phyloP scores from a whole-genome alignment of 1,139 yeast genomes.

The Scheffersomyces stambukii region DNA sequence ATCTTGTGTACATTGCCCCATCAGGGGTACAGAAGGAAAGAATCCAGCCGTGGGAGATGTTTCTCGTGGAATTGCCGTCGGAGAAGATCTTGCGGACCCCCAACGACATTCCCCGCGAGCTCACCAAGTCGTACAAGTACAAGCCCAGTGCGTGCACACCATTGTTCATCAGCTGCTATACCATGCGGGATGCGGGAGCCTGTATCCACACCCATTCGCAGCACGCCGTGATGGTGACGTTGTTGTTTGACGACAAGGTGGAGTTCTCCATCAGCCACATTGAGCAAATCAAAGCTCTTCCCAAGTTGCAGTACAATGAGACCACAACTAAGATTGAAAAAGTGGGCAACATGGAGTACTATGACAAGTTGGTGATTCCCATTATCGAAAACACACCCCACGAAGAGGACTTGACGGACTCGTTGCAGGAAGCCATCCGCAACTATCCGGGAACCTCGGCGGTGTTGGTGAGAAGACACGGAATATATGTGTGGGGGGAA shows the following conservation, averaged over 20 bases:
- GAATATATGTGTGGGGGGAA: slow-evolving; percentile 95
- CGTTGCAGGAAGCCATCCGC: slow-evolving; percentile 58
- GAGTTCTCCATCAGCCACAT: slow-evolving; percentile 75
- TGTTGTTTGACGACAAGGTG: slow-evolving; percentile 54
- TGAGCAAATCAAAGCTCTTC: slow-evolving; percentile 92
- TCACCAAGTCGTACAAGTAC: slow-evolving; percentile 43
- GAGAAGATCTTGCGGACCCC: slow-evolving; percentile 61
- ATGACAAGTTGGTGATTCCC: slow-evolving; percentile 76
- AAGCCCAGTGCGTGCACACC: slow-evolving; percentile 96
- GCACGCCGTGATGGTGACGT: slow-evolving; percentile 75
- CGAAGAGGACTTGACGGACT: slow-evolving; percentile 78
- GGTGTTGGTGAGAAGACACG: slow-evolving; percentile 87
- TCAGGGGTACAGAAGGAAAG: slow-evolving; percentile 95
- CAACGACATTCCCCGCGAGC: slow-evolving; percentile 34
- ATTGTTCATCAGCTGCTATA: slow-evolving; percentile 73
- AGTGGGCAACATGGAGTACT: slow-evolving; percentile 64
- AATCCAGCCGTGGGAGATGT: slow-evolving; percentile 77
- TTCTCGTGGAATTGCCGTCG: slow-evolving; percentile 62
- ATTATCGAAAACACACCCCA: slow-evolving; percentile 87
- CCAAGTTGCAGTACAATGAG: slow-evolving; percentile 36
- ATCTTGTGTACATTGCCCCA: slow-evolving; percentile 75
- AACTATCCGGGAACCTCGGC: slow-evolving; percentile 79
- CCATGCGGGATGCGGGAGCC: slow-evolving; percentile 76
- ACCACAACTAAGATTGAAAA: slow-evolving; percentile 48
- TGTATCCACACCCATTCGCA: slow-evolving; percentile 95